Conservation (phyloP, 208 protist species). For the Endotrypanum monterogeii region DNA sequence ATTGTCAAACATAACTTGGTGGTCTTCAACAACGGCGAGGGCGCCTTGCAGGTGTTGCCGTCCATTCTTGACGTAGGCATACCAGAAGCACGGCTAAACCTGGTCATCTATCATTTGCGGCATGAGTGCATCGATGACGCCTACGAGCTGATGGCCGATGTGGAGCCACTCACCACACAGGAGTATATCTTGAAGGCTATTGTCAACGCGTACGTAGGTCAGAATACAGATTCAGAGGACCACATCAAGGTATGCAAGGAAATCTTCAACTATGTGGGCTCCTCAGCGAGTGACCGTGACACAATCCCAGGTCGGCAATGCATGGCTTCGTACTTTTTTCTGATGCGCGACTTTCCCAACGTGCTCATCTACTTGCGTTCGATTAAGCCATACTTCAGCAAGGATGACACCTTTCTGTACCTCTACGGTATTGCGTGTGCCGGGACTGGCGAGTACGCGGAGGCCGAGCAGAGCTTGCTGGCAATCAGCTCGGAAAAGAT, state of each 20-base stretch:
- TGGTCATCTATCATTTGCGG: constrained; percentile 96
- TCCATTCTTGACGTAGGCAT: constrained; percentile 91
- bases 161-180: constrained; percentile 90
- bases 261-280: constrained; percentile 96
- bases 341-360: constrained; percentile 95
- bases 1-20: constrained; percentile 97
- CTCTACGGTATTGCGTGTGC: constrained; percentile 93
- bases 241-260: constrained; percentile 94
- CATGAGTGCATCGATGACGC: constrained; percentile 95
- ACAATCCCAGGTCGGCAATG: constrained; percentile 97
- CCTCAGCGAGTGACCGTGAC: constrained; percentile 94
- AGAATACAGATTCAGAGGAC: constrained; percentile 89
- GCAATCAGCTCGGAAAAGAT: constrained; percentile 92
- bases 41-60: constrained; percentile 95
- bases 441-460: constrained; percentile 78
- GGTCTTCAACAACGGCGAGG: constrained; percentile 96
- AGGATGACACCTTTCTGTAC: constrained; percentile 95
- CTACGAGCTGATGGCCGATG: constrained; percentile 94
- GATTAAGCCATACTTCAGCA: constrained; percentile 96
- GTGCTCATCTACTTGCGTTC: constrained; percentile 96
- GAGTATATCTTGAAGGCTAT: constrained; percentile 97
- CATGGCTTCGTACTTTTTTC: constrained; percentile 97
- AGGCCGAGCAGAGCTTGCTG: constrained; percentile 89
- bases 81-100: constrained; percentile 96
- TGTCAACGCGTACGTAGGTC: constrained; percentile 92